phyloP scores from a whole-genome alignment of 2,329 filamentous ascomycete genomes.

The Penicillium sp. region DNA sequence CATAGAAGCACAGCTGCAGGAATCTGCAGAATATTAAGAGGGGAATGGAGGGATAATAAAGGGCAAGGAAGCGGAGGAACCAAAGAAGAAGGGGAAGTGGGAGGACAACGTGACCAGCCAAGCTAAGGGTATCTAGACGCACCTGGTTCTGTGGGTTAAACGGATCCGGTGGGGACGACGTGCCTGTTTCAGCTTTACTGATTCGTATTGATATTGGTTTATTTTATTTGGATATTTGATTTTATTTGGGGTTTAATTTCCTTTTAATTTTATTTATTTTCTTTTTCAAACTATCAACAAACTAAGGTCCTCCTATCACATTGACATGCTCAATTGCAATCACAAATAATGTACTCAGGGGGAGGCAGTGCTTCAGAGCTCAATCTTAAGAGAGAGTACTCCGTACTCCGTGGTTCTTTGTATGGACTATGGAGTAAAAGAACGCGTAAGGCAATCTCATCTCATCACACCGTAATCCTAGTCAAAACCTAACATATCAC shows the following conservation, averaged over 20 bases:
- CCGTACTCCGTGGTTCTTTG: too few species aligned
- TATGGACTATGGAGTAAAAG: not conserved
- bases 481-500: conserved; percentile 24
- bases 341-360: not conserved
- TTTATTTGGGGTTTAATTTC: not conserved
- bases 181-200: conserved; percentile 39
- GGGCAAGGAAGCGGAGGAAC: conserved; percentile 9
- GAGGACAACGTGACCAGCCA: conserved; percentile 20
- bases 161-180: conserved; percentile 29
- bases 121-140: conserved; percentile 23
- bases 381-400: not conserved
- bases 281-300: too few species aligned
- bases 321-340: conserved; percentile 1
- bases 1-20: conserved; percentile 39
- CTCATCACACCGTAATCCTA: conserved; percentile 8
- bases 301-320: not conserved
- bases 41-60: conserved; percentile 21
- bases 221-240: not conserved
- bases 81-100: conserved; percentile 23
- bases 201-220: conserved; percentile 9
- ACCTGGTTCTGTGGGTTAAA: conserved; percentile 14
- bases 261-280: not conserved
- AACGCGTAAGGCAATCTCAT: conserved; percentile 8
- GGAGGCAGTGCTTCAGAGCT: conserved; percentile 1
- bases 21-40: conserved; percentile 26